Base-by-base conservation (phyloP, 78 protist genomes). In the Dictyostelium purpureum region DNA sequence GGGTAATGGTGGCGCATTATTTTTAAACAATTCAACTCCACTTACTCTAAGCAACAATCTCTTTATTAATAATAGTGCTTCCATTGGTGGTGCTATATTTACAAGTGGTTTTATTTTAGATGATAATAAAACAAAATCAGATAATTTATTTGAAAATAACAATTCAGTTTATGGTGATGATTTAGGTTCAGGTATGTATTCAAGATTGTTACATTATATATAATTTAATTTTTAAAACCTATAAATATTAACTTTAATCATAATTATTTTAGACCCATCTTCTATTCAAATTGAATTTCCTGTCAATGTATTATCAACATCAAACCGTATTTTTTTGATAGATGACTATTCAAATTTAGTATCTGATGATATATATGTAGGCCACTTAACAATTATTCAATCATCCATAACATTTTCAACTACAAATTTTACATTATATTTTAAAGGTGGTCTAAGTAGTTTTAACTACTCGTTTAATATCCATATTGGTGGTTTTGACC, bases 341-440 rank as follows among this genome's bases (percentile, higher is more conserved):
- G 70, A 61, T 61, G 31, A 61, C 16, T 61, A 61, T 61, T 11
- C 40, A 61, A 61, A 61, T 61, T 61, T 61, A 61, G 70, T 31
- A 14, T 31, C 70, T 16, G 70, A 61, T 61, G 16, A 61, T 61
- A 26, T 61, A 31, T 61, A 61, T 31, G 31, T n/a, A 28, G 70
- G 43, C 26, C 10, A 28, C 31, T 14, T 61, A 14, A 61, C 18
- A 12, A 61, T 61, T 33, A 31, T n/a, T n/a, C n/a, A n/a, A 61
- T 61, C 24, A 61, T 61, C 33, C 70, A 61, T 26, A 33, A 56
- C 6, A 24, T 56, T 24, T 56, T 28, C 21, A 26, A 56, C 21
- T 56, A 26, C 26, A 7, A 56, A 11, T 26, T 31, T 61, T 4
- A 16, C 40, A 61, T 26, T 40, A 61, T 12, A 7, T 61, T 31